Evolutionary conservation across 306 rosid species (phyloP).

Genomic region (Inga laurina): DNA sequence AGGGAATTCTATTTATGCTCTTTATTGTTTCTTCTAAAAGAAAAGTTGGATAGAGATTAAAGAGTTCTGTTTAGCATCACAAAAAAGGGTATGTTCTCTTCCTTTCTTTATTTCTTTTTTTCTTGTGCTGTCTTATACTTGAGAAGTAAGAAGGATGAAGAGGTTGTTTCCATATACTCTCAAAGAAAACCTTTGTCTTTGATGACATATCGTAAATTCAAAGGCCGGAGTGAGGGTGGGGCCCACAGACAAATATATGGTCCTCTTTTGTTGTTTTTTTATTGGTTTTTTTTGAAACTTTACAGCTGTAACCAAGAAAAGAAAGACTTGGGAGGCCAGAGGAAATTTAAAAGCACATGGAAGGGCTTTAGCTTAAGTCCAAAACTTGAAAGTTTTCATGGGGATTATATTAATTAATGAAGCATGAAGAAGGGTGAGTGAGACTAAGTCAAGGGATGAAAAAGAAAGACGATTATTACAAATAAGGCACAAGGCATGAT

Average conservation of each 20-base stretch:
- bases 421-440: slow-evolving; percentile 19
- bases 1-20: slow-evolving; percentile 22
- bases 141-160: slow-evolving; percentile 1
- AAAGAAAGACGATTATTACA: slow-evolving; percentile 34
- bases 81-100: slow-evolving; percentile 7
- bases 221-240: slow-evolving; percentile 33
- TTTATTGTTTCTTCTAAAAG: slow-evolving; percentile 34
- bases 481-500: slow-evolving; percentile 44
- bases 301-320: slow-evolving; percentile 74
- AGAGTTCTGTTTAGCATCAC: slow-evolving; percentile 22
- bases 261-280: slow-evolving; percentile 60
- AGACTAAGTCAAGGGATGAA: slow-evolving; percentile 47
- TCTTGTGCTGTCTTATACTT: background rate
- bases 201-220: slow-evolving; percentile 6
- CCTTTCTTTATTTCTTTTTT: background rate
- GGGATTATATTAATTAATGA: slow-evolving; percentile 44
- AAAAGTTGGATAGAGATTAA: slow-evolving; percentile 15
- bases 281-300: slow-evolving; percentile 45
- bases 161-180: slow-evolving; percentile 29
- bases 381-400: slow-evolving; percentile 29
- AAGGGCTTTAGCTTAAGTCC: slow-evolving; percentile 30
- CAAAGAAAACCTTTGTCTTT: slow-evolving; percentile 11
- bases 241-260: slow-evolving; percentile 48
- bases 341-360: slow-evolving; percentile 14
- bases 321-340: slow-evolving; percentile 24